Evolutionary conservation across 345 rosid species (phyloP).

Genomic region (Rhodamnia argentea): DNA sequence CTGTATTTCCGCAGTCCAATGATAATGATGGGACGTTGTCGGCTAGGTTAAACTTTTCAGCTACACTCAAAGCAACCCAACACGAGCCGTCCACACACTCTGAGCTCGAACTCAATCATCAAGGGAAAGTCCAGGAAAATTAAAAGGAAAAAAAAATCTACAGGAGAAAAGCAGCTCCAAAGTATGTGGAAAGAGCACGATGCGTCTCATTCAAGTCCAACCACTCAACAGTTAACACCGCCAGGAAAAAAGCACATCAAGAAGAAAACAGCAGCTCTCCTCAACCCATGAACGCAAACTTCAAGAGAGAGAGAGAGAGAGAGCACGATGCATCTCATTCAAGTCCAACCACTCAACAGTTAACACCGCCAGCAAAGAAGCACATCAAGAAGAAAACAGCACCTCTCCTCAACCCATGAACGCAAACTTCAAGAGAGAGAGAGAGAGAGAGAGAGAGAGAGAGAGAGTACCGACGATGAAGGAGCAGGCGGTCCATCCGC

Average conservation of each 20-base stretch:
- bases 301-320: too few species aligned
- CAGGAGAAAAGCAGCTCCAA: not conserved
- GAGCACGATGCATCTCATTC: not conserved
- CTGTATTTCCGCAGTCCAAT: not conserved
- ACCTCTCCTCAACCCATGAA: not conserved
- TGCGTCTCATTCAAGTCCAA: not conserved
- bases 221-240: not conserved
- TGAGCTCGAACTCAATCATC: not conserved
- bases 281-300: not conserved
- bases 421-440: too few species aligned
- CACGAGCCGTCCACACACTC: not conserved
- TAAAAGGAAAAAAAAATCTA: not conserved
- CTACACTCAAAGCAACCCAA: not conserved
- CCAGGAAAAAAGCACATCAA: not conserved
- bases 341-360: not conserved
- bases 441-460: not conserved
- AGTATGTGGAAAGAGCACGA: not conserved
- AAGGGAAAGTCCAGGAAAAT: not conserved
- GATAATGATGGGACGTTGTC: not conserved
- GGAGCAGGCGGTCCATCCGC: slow-evolving; percentile 85
- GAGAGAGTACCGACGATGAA: slow-evolving; percentile 56
- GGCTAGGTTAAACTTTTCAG: not conserved
- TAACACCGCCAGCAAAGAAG: not conserved
- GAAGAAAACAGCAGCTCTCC: not conserved
- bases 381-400: not conserved